Evolutionary conservation across 768 basidiomycete genomes (phyloP), one percentile per base, ranked within the genome.

Genomic region (Tulasnella sp.): DNA sequence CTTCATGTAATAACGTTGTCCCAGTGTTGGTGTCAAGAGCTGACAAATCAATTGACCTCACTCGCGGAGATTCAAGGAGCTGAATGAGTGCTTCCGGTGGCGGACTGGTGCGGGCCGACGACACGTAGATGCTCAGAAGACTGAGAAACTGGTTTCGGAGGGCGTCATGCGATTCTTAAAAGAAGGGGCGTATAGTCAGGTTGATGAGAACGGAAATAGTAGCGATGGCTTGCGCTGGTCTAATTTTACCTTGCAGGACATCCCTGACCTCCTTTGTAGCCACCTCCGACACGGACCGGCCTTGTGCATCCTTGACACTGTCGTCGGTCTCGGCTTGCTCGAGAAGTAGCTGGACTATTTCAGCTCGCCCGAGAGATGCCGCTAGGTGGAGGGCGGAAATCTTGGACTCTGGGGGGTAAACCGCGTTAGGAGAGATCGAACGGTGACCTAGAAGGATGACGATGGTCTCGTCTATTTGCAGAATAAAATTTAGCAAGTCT

Each of bases 311-410:
- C 6, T 90, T 85, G 16, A 92, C 83, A 1, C 91, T 92, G 81
- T 98, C 97, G 83, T 98, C 92, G 58, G 96, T 91, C 2, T 85
- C 88, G 0, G 93, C 91, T 82, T 97, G 93, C 76, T 93, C 92
- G 1, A 98, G 88, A 2, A 98, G 87, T 16, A 96, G 84, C 71
- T 88, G 87, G 14, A 97, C 91, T 42, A 94, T 88, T 78, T 95
- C 94, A 4, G 88, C 85, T 36, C 94, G 87, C 3, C 92, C 93
- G 1, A 95, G 87, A 0, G 92, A 90, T 0, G 93, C 92, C 85
- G 92, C 88, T 85, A 96, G 84, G 88, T 91, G 90, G 0, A 96
- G 87, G 0, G 95, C 91, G 0, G 93, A 94, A 5, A 87, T 88
- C 0, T 92, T 92, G 0, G 93, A 92, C 0, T 88, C 90, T 0